phyloP scores from a whole-genome alignment of 441 rosid genomes.

The Sinapis alba region DNA sequence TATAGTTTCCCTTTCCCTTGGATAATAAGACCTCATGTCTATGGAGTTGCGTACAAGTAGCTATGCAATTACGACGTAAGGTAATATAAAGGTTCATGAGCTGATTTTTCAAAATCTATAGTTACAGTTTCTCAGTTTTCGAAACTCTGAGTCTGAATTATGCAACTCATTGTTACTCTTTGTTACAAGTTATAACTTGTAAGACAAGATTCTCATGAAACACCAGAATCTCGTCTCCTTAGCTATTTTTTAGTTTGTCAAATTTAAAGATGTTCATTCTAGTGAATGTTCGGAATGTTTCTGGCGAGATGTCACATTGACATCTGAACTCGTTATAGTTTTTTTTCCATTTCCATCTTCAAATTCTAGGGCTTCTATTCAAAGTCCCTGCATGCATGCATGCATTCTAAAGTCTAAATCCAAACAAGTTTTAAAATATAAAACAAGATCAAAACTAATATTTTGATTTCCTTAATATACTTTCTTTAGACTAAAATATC shows the following conservation, averaged over 20 bases:
- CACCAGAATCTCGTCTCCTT: neutral
- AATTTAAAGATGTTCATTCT: neutral
- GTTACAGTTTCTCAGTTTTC: neutral
- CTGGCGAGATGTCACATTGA: neutral
- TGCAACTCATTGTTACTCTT: neutral
- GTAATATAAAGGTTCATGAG: neutral
- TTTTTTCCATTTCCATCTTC: neutral
- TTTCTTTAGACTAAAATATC: no score
- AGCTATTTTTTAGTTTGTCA: neutral
- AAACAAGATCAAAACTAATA: neutral
- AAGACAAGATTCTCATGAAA: neutral
- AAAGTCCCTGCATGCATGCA: neutral
- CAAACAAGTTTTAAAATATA: neutral
- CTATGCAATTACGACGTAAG: neutral
- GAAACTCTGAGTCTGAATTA: neutral
- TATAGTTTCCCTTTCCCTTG: slow-evolving; percentile 51
- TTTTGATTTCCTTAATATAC: no score
- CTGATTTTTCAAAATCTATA: neutral
- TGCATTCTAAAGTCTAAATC: neutral
- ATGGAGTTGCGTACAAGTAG: slow-evolving; percentile 62
- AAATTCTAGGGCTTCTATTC: neutral
- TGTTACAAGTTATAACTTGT: neutral
- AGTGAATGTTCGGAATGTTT: neutral
- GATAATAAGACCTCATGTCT: slow-evolving; percentile 62
- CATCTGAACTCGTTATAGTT: neutral